A percentile compares a stretch with the other conserved stretches of the same genome.
These are phyloP conservation scores for Lyophyllum semitale DNA, from an alignment of 768 basidiomycete genomes.

Conservation along the genomic window DNA sequence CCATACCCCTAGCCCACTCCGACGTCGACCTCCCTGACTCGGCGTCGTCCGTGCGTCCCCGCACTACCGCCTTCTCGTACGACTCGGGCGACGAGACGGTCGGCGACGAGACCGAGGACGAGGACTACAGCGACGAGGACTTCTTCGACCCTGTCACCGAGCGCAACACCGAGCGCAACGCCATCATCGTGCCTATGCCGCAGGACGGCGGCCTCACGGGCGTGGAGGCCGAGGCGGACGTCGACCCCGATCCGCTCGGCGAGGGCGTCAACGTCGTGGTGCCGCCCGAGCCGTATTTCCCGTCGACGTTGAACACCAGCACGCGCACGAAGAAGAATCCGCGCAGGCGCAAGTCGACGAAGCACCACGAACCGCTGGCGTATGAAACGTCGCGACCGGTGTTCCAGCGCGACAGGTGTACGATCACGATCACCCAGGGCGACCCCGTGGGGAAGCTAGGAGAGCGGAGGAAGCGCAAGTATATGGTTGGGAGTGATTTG, in stretches of 20 bases:
- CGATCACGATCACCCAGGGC: conserved; percentile 87
- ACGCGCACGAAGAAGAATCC: conserved; percentile 44
- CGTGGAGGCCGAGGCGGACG: conserved; percentile 57
- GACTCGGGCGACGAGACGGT: conserved; percentile 68
- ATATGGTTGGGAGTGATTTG: conserved; percentile 92
- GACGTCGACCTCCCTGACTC: conserved; percentile 63
- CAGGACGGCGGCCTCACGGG: conserved; percentile 31
- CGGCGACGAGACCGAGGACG: conserved; percentile 56
- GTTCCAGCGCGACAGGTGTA: conserved; percentile 91
- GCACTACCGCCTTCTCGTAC: conserved; percentile 58
- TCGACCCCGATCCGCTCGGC: conserved; percentile 80
- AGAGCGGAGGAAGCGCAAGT: conserved; percentile 61
- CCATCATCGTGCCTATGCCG: conserved; percentile 43
- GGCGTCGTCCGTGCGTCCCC: conserved; percentile 56
- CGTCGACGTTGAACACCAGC: conserved; percentile 60
- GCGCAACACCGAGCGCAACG: conserved; percentile 86
- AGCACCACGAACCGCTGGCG: conserved; percentile 63
- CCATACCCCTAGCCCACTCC: conserved; percentile 58
- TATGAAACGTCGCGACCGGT: conserved; percentile 73
- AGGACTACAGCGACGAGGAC: conserved; percentile 60
- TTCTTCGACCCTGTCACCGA: conserved; percentile 81
- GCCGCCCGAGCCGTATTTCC: conserved; percentile 82
- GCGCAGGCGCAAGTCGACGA: conserved; percentile 63
- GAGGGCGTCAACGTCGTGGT: conserved; percentile 91
- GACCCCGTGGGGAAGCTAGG: conserved; percentile 62